phyloP scores from a whole-genome alignment of 2,329 filamentous ascomycete species.

The Lizonia empirigonia region DNA sequence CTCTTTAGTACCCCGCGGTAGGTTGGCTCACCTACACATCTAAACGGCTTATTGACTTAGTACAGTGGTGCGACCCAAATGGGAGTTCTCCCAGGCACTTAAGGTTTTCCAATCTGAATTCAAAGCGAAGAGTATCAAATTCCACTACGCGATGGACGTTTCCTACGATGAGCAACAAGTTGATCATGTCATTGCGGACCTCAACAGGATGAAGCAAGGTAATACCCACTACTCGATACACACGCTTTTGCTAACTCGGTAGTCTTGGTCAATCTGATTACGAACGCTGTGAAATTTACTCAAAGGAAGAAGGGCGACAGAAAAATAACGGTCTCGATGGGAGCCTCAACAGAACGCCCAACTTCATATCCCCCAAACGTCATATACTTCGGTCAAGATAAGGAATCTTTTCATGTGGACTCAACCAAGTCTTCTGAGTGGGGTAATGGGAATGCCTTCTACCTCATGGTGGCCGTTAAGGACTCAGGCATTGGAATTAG shows the following conservation, averaged over 20 bases:
- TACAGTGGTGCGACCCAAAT: slow-evolving; percentile 41
- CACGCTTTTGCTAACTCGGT: slow-evolving; percentile 11
- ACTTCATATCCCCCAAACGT: slow-evolving; percentile 52
- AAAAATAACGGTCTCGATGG: slow-evolving; percentile 51
- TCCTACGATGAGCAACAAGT: slow-evolving; percentile 48
- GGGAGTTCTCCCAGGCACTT: slow-evolving; percentile 46
- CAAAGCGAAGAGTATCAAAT: slow-evolving; percentile 45
- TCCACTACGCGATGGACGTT: slow-evolving; percentile 50
- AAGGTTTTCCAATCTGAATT: slow-evolving; percentile 51
- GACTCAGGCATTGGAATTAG: slow-evolving; percentile 53
- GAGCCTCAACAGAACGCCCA: slow-evolving; percentile 47
- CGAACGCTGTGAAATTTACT: slow-evolving; percentile 57
- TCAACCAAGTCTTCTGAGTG: slow-evolving; percentile 50
- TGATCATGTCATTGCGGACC: slow-evolving; percentile 47
- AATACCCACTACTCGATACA: not conserved
- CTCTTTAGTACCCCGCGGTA: slow-evolving; percentile 43
- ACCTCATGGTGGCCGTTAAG: slow-evolving; percentile 53
- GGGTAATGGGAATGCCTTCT: slow-evolving; percentile 48
- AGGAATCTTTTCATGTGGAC: slow-evolving; percentile 48
- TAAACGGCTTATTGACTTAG: slow-evolving; percentile 1
- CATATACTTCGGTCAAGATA: slow-evolving; percentile 50
- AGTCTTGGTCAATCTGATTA: slow-evolving; percentile 53
- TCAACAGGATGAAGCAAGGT: slow-evolving; percentile 48
- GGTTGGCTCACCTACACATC: slow-evolving; percentile 8
- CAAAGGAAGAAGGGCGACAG: slow-evolving; percentile 45